Evolutionary conservation across 2,329 filamentous ascomycete species (phyloP), one percentile per base, ranked within the genome.

Genomic region (Orbilia blumenaviensis): DNA sequence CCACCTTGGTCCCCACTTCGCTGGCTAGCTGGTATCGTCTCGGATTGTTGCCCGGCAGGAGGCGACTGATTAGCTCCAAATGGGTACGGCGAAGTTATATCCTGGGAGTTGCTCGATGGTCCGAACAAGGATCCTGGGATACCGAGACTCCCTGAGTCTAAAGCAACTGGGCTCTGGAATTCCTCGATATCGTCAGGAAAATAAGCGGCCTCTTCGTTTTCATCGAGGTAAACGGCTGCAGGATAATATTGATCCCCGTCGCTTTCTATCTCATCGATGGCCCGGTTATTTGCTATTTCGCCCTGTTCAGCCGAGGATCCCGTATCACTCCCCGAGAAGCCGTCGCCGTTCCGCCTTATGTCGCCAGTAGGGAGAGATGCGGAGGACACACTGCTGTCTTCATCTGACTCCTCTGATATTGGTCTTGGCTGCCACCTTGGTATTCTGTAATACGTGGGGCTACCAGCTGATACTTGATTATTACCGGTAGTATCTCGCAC

Each of bases 31-130:
- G 14, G 12, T 5, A 50, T 10, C 12, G 21, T 2, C 3, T 52
- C 46, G 1, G 46, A 5, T n/a, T 8, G 6, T 12, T 50, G 46
- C 5, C 23, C 23, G 1, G 5, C 14, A 18, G 48, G 48, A 12
- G 48, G 48, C n/a, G 27, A 52, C 27, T 52, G 48, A n/a, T 21
- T 52, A n/a, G 44, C 21, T 34, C 48, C 48, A 34, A 52, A 52
- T 21, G 48, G 27, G 27, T 32, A 52, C 4, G 48, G 48, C 3
- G 48, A 34, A 21, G 32, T 52, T 34, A 14, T 10, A 18, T 18
- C 48, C 14, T 52, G 48, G 7, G 48, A 52, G n/a, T 21, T 54
- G 27, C 48, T 34, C 2, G 48, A 54, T 9, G 27, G 27, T 32
- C 48, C 27, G 16, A 54, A 34, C 2, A 54, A 9, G 10, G 48